A percentile compares a stretch with the other conserved stretches of the same genome.
phyloP scores from a whole-genome alignment of 306 rosid species.

The Purshia tridentata region DNA sequence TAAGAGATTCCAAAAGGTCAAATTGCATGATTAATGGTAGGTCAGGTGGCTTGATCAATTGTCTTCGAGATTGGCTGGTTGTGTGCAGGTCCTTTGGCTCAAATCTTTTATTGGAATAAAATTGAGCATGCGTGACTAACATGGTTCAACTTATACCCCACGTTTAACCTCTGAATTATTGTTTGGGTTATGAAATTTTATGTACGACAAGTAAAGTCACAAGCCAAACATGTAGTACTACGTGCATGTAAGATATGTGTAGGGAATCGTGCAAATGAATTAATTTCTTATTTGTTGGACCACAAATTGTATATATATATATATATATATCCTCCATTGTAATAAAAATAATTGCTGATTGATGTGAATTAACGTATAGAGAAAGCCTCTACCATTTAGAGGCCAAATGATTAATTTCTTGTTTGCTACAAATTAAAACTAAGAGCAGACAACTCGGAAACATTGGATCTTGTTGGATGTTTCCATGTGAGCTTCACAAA shows the following conservation, averaged over 20 bases:
- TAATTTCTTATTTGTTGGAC: too few species aligned
- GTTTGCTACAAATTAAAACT: neutral
- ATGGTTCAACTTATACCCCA: neutral
- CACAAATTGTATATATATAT: too few species aligned
- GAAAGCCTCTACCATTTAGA: too few species aligned
- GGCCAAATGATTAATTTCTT: too few species aligned
- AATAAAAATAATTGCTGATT: too few species aligned
- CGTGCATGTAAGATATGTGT: too few species aligned
- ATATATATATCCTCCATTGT: too few species aligned
- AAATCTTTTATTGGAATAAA: neutral
- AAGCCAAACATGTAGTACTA: neutral
- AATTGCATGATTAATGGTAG: neutral
- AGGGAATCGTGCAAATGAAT: too few species aligned
- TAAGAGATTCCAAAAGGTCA: neutral
- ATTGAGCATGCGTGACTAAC: neutral
- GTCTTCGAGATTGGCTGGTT: neutral
- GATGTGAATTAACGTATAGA: too few species aligned
- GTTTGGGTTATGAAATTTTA: neutral
- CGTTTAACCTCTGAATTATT: neutral
- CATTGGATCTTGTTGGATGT: neutral
- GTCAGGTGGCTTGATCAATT: neutral
- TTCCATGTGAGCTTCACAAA: too few species aligned
- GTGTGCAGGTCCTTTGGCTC: neutral
- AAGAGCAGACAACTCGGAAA: neutral
- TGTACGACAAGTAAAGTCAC: neutral